Evolutionary conservation across 495 filamentous ascomycete genomes (phyloP).

Genomic region (Cladorrhinum samala): DNA sequence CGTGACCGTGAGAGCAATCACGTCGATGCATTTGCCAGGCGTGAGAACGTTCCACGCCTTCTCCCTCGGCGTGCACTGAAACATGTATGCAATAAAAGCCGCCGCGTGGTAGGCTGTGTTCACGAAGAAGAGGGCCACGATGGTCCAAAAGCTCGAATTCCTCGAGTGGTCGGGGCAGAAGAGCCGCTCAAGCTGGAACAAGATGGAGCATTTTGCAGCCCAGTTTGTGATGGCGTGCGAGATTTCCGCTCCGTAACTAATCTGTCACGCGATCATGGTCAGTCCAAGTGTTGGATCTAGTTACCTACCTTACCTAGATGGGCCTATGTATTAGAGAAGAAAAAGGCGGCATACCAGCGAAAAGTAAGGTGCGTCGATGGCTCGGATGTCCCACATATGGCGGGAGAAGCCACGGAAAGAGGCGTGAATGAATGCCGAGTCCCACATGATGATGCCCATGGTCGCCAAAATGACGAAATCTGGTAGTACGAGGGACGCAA

Average conservation of each 20-base stretch:
- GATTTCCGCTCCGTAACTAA: constrained; percentile 23
- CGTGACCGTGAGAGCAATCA: constrained; percentile 14
- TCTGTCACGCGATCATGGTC: neutral
- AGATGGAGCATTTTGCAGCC: constrained; percentile 21
- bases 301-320: too few species aligned
- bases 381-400: constrained; percentile 20
- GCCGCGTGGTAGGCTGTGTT: constrained; percentile 22
- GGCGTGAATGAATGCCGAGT: constrained; percentile 19
- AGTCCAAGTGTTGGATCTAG: neutral
- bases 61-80: constrained; percentile 24
- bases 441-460: constrained; percentile 21
- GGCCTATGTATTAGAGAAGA: neutral
- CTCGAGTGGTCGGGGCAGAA: constrained; percentile 19
- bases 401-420: constrained; percentile 19
- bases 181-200: constrained; percentile 21
- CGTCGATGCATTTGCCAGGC: constrained; percentile 26
- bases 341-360: constrained; percentile 8
- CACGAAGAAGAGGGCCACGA: constrained; percentile 22
- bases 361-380: constrained; percentile 10
- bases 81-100: constrained; percentile 24
- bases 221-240: constrained; percentile 22
- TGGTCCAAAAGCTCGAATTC: constrained; percentile 25
- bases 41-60: constrained; percentile 21
- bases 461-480: neutral
- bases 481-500: neutral